phyloP scores from a whole-genome alignment of 2,329 filamentous ascomycete genomes.

The Colletotrichum sidae region DNA sequence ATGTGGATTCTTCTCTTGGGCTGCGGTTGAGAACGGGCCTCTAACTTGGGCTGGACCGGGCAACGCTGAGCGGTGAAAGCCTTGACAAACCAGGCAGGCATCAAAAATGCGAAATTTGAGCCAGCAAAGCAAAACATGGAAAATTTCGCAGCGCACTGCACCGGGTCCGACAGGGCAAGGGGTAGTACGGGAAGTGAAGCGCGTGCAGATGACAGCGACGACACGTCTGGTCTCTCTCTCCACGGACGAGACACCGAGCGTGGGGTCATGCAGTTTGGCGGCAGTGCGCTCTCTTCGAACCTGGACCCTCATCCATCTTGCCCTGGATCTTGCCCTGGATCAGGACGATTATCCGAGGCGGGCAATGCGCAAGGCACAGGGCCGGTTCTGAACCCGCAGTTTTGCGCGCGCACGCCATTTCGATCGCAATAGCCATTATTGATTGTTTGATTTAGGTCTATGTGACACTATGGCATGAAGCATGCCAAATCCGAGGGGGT shows the following conservation, averaged over 20 bases:
- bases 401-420: conserved; percentile 14
- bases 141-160: conserved; percentile 6
- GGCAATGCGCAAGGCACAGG: conserved; percentile 20
- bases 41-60: conserved; percentile 5
- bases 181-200: background rate
- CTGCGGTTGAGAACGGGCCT: conserved; percentile 23
- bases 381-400: background rate
- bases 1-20: background rate
- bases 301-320: conserved; percentile 20
- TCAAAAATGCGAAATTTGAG: conserved; percentile 20
- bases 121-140: conserved; percentile 3
- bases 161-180: too few relatives aligned
- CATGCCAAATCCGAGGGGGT: background rate
- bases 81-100: conserved; percentile 8
- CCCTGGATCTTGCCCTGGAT: background rate
- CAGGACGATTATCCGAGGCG: conserved; percentile 27
- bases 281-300: too few relatives aligned
- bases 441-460: conserved; percentile 4
- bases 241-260: conserved; percentile 22
- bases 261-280: conserved; percentile 8
- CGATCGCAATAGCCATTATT: conserved; percentile 14
- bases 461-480: background rate
- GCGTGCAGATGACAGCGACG: conserved; percentile 23
- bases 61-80: conserved; percentile 29
- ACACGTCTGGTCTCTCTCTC: background rate